Evolutionary conservation across 306 rosid species (phyloP).

Genomic region (Cucurbita maxima): DNA sequence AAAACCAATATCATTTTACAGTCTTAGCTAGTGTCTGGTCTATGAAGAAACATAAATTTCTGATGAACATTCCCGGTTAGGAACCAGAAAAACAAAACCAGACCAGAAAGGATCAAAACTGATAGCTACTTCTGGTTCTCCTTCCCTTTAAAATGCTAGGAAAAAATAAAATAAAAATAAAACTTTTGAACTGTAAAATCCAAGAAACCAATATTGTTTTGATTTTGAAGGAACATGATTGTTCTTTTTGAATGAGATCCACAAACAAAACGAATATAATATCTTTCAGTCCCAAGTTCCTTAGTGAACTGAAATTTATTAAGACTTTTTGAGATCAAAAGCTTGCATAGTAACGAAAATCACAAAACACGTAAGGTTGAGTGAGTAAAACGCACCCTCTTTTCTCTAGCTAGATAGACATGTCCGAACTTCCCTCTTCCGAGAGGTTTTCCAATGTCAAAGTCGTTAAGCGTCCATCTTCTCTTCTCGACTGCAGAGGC

Average conservation of each 20-base stretch:
- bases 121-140: neutral
- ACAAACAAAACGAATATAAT: neutral
- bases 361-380: neutral
- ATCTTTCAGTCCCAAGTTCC: neutral
- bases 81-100: neutral
- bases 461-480: conserved; percentile 87
- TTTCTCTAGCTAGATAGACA: conserved; percentile 95
- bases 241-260: neutral
- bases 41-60: too few species aligned
- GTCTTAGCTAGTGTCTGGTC: too few species aligned
- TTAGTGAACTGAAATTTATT: neutral
- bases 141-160: neutral
- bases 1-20: too few species aligned
- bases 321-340: neutral
- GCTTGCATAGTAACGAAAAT: neutral
- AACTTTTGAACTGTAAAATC: neutral
- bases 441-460: conserved; percentile 90
- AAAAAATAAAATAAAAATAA: neutral
- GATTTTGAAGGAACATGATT: too few species aligned
- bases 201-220: neutral
- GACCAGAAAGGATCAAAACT: neutral
- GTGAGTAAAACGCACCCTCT: conserved; percentile 35
- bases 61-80: neutral
- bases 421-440: conserved; percentile 99
- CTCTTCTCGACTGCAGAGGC: conserved; percentile 47